A percentile compares a stretch with the other conserved stretches of the same genome.
Conservation (phyloP, 805 yeast genomes). For the Babjeviella inositovora region DNA sequence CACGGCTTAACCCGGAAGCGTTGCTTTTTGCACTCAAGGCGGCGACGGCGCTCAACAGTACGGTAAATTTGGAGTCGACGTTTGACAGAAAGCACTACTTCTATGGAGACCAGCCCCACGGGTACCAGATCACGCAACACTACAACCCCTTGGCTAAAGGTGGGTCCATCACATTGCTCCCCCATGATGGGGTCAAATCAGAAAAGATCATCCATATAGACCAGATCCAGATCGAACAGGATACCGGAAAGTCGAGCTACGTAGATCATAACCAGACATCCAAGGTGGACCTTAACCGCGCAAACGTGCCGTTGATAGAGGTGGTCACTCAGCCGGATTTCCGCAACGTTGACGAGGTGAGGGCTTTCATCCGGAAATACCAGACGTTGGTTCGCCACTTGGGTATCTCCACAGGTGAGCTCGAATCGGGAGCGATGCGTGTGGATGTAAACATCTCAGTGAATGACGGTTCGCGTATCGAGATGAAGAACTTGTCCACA, state of each 20-base stretch:
- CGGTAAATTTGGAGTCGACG: constrained; percentile 35
- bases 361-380: constrained; percentile 66
- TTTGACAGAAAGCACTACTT: constrained; percentile 95
- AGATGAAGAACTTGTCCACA: constrained; percentile 78
- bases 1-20: constrained; percentile 63
- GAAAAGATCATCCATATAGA: constrained; percentile 40
- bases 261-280: constrained; percentile 17
- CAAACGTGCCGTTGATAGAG: constrained; percentile 79
- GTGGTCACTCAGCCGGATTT: constrained; percentile 88
- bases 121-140: constrained; percentile 90
- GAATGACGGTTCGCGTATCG: constrained; percentile 58
- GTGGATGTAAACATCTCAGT: constrained; percentile 91
- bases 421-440: constrained; percentile 90
- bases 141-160: constrained; percentile 61
- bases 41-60: constrained; percentile 51
- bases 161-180: constrained; percentile 37
- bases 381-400: constrained; percentile 55
- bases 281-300: constrained; percentile 66
- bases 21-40: constrained; percentile 55
- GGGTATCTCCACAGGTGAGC: constrained; percentile 72
- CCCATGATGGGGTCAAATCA: constrained; percentile 34
- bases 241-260: constrained; percentile 72
- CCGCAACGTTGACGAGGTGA: constrained; percentile 45
- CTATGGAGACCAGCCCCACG: constrained; percentile 92
- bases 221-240: constrained; percentile 90